A percentile compares a stretch with the other conserved stretches of the same genome.
Conservation (phyloP, 495 filamentous ascomycete species). For the Annulohypoxylon bovei region DNA sequence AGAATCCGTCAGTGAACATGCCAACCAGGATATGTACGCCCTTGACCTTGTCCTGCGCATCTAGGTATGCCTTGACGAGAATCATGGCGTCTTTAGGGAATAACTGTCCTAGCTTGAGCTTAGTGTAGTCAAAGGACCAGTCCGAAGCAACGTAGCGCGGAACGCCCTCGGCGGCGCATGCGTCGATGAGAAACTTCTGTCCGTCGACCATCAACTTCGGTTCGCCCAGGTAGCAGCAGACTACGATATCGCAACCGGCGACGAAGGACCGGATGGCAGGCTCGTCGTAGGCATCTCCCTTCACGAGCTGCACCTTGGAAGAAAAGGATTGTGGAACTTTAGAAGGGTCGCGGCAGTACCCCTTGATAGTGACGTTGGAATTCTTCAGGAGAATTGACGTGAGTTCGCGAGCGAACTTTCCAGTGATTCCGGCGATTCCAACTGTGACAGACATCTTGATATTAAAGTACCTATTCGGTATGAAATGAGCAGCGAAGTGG, state of each 20-base stretch:
- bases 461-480: not conserved
- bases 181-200: conserved; percentile 57
- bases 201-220: conserved; percentile 56
- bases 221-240: conserved; percentile 58
- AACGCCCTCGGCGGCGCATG: conserved; percentile 51
- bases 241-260: conserved; percentile 42
- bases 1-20: conserved; percentile 45
- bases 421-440: conserved; percentile 48
- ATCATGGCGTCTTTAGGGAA: conserved; percentile 58
- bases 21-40: conserved; percentile 50
- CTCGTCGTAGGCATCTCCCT: conserved; percentile 37
- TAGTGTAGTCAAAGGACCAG: conserved; percentile 54
- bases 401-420: conserved; percentile 46
- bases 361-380: conserved; percentile 42
- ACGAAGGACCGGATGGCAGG: conserved; percentile 35
- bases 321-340: conserved; percentile 39
- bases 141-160: conserved; percentile 58
- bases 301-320: conserved; percentile 31
- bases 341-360: conserved; percentile 45
- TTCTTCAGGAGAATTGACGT: conserved; percentile 34
- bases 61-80: conserved; percentile 54
- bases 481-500: not conserved
- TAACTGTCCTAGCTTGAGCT: conserved; percentile 50
- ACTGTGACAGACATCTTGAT: conserved; percentile 32
- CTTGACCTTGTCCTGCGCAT: conserved; percentile 51